phyloP scores from a whole-genome alignment of 2,329 filamentous ascomycete species.

The Gliomastix tumulicola region DNA sequence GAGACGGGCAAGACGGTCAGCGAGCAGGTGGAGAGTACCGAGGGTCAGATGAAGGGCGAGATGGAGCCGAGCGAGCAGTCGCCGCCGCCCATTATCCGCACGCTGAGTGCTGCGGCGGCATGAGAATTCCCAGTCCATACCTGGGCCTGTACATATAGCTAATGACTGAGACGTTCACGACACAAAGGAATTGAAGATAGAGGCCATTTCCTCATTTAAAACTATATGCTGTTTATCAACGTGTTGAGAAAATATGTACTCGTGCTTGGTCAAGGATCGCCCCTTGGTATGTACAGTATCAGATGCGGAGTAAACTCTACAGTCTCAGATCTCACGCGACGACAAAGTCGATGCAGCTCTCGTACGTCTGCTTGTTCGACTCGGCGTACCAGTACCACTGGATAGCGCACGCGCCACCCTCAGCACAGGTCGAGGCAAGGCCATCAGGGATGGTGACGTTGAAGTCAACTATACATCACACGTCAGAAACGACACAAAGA shows the following conservation, averaged over 20 bases:
- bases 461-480: conserved; percentile 16
- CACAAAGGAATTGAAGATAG: too few species aligned
- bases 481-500: too few species aligned
- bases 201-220: too few species aligned
- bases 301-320: too few species aligned
- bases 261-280: too few species aligned
- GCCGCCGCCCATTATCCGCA: background rate
- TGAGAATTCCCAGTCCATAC: too few species aligned
- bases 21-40: conserved; percentile 24
- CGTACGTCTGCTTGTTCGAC: conserved; percentile 26
- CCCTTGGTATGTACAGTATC: too few species aligned
- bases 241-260: too few species aligned
- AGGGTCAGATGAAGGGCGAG: conserved; percentile 24
- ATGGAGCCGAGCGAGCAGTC: conserved; percentile 14
- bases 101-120: conserved; percentile 4
- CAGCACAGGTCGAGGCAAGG: conserved; percentile 16
- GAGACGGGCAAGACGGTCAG: conserved; percentile 18
- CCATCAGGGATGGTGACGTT: conserved; percentile 26
- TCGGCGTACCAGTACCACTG: conserved; percentile 39
- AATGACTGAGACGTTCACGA: too few species aligned
- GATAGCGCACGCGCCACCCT: conserved; percentile 24
- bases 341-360: conserved; percentile 30
- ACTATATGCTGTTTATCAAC: too few species aligned
- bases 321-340: too few species aligned
- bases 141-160: too few species aligned